Evolutionary conservation across 2,329 filamentous ascomycete species (phyloP), one percentile per base, ranked within the genome.

Genomic region (Dothideomycetidae sp.): DNA sequence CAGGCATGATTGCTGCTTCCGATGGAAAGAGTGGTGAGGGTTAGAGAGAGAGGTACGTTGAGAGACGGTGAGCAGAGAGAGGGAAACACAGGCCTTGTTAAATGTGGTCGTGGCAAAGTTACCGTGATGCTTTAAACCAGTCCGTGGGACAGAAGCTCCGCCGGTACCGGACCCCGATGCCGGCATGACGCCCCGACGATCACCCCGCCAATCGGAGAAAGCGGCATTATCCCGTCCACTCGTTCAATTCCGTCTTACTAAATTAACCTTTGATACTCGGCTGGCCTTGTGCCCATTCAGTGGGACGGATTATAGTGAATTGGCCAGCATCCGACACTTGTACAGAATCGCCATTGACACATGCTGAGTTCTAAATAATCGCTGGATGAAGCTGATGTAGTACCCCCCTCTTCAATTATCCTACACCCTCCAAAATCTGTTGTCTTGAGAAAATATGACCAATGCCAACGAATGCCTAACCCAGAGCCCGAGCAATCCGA

Each of bases 401-500:
- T n/a, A n/a, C n/a, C n/a, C n/a, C 29, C 5, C 13, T n/a, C 29
- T 12, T 12, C 14, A 12, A 13, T 12, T 21, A 17, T 12, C 15
- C 29, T 19, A 26, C 26, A 32, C 26, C 5, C 36, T 17, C 5
- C 18, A 32, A 11, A 33, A 18, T 43, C 48, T 42, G 44, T 98
- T 98, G 61, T 98, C 90, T 54, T 81, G 75, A 56, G 80, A 79
- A 66, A 98, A 98, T 48, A 98, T 73, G 48, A 90, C 67, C 52
- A 93, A 63, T 31, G 90, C 90, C 46, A 94, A 71, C 44, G 74
- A 75, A 63, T 98, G 90, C 48, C 90, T 68, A 37, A 85, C 73
- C 53, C 93, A 82, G 42, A 98, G 62, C 13, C 86, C 90, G 29
- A 83, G 62, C n/a, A 92, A 56, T 5, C 90, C 90, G 44, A 81